Base-by-base conservation (phyloP, 306 rosid species). In the Myrica gale region DNA sequence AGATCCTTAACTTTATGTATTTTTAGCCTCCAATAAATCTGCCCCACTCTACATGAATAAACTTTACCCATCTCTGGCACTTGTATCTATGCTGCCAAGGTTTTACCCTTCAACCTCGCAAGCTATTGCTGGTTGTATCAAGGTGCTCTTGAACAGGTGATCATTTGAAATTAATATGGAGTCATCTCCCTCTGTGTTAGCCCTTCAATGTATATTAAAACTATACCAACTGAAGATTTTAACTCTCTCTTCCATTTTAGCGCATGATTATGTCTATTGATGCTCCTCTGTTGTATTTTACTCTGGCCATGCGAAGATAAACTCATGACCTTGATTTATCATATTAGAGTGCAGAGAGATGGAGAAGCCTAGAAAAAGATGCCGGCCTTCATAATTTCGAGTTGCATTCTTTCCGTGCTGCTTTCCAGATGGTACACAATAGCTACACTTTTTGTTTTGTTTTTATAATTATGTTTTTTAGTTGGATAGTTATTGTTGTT, bases 331-430 rank as follows among this genome's bases (percentile, higher is more conserved):
- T 15, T 51, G 39, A 71, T 85, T 78, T 76, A 72, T 84, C 71
- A 82, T 82, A 43, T 56, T 79, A 95, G 98, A 95, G 98, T 84
- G 98, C 96, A 44, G 97, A 95, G 83, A 92, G 96, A 85, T 95
- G 98, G 97, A 89, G 86, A 75, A 85, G 79, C 83, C 80, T 95
- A 78, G 93, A 88, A 72, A 78, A 51, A 61, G 86, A 86, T 76
- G 90, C 84, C 44, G 97, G 95, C 60, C 75, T 90, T 81, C 90
- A 87, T 76, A 92, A 95, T 81, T 95, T 95, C 61, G 93, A 92
- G 89, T 80, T 95, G 86, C 98, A 95, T 88, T 85, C 87, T 80
- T 84, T 90, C 79, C 97, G 95, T 42, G 95, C 97, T 73, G 97
- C 93, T 77, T 95, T 95, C 85, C 98, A 92, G 78, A 88, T 90